phyloP scores from a whole-genome alignment of 257 asterid genomes.

The Dorcoceras hygrometricum region DNA sequence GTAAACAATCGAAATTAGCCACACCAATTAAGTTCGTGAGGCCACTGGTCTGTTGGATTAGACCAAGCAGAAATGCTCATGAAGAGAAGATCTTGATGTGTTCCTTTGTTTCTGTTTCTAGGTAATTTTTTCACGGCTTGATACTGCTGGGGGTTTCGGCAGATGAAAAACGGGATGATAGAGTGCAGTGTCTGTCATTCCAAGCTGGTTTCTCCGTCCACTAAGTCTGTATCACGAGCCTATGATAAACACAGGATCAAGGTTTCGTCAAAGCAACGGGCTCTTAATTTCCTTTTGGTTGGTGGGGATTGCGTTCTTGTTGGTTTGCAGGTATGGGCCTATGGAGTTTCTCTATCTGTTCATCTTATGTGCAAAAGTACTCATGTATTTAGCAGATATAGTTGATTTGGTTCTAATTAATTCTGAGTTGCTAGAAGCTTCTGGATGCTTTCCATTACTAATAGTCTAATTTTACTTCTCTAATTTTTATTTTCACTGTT shows the following conservation, averaged over 20 bases:
- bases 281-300: constrained; percentile 57
- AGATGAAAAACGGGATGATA: constrained; percentile 66
- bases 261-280: constrained; percentile 68
- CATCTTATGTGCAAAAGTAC: constrained; percentile 1
- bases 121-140: constrained; percentile 33
- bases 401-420: constrained; percentile 2
- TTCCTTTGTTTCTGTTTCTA: constrained; percentile 13
- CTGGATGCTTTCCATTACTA: background rate
- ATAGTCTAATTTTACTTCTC: background rate
- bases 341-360: constrained; percentile 1
- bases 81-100: constrained; percentile 19
- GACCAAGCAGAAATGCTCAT: background rate
- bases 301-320: constrained; percentile 72
- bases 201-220: constrained; percentile 60
- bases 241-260: constrained; percentile 66
- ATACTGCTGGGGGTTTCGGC: constrained; percentile 31
- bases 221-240: constrained; percentile 64
- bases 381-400: constrained; percentile 7
- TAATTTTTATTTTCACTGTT: constrained; percentile 6
- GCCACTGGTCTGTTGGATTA: constrained; percentile 1
- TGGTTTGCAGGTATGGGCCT: constrained; percentile 60
- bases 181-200: constrained; percentile 88
- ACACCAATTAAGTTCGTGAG: background rate
- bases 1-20: background rate
- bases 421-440: background rate